Evolutionary conservation across 192 early-diverging fungal species (phyloP).

Genomic region (Diversispora epigaea): DNA sequence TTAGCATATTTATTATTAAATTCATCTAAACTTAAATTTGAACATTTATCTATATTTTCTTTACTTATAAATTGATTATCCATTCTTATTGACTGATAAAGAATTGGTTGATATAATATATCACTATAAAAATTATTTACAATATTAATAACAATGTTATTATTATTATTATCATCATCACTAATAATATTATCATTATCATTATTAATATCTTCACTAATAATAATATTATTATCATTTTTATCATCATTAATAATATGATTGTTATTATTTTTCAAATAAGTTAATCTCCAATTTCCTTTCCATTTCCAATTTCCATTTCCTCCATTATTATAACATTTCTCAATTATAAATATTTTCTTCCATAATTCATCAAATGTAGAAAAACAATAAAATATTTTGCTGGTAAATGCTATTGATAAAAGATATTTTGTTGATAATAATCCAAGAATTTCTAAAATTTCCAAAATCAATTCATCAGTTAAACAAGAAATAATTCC

Average conservation of each 20-base stretch:
- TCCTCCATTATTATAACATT: slow-evolving; percentile 31
- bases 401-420: slow-evolving; percentile 44
- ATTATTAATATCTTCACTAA: slow-evolving; percentile 30
- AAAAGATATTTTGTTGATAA: slow-evolving; percentile 40
- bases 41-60: slow-evolving; percentile 53
- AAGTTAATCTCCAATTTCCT: slow-evolving; percentile 60
- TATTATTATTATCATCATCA: slow-evolving; percentile 13
- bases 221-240: no score
- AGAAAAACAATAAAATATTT: slow-evolving; percentile 53
- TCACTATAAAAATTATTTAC: slow-evolving; percentile 60
- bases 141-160: not conserved
- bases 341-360: slow-evolving; percentile 39
- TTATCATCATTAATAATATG: not conserved
- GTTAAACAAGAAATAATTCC: slow-evolving; percentile 45
- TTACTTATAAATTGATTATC: slow-evolving; percentile 38
- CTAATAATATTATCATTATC: not conserved
- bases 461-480: slow-evolving; percentile 56
- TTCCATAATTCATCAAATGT: slow-evolving; percentile 67
- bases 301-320: slow-evolving; percentile 54
- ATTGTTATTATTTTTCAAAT: slow-evolving; percentile 36
- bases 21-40: slow-evolving; percentile 42
- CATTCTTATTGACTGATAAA: slow-evolving; percentile 49
- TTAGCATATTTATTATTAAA: slow-evolving; percentile 52
- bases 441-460: slow-evolving; percentile 51
- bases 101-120: slow-evolving; percentile 58